Base-by-base conservation (phyloP, 2,329 filamentous ascomycete genomes). In the Apiospora saccharicola region DNA sequence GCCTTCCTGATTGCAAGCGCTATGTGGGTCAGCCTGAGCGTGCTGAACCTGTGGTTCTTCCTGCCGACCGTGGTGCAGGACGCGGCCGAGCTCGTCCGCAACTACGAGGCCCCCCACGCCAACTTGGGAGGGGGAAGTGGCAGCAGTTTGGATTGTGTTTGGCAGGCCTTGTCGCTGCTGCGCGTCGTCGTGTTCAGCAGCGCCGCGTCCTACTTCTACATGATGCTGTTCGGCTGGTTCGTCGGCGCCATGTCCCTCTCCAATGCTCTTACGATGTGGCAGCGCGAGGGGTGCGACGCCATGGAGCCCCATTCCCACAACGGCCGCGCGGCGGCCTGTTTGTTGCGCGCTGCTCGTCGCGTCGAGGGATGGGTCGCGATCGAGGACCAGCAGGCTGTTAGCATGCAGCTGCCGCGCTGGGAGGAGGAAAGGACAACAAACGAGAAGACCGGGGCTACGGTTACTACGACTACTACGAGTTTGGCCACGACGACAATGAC, bases 21-120 rank as follows among this genome's bases (percentile, higher is more conserved):
- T n/a, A 76, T 78, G 43, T 76, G 75, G 72, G 46, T 77, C 16
- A 70, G 75, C 53, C 67, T 78, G 61, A 70, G 72, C 3, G 37
- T 76, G 24, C 76, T 78, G 70, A 76, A 78, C 64, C 44, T 73
- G 14, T 77, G 75, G 73, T 77, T 77, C 69, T 71, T 78, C 51
- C 43, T 77, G 47, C 77, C 77, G 12, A 70, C 76, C 16, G 72
- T 78, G 26, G 34, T 73, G n/a, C 67, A 51, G 2, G 76, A 77
- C 43, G 72, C 73, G 24, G 51, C 75, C 19, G 53, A 72, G 13
- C 22, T 75, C 44, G 61, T 70, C 14, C 46, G 24, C 22, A 70
- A 34, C 7, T 44, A 49, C 26, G 19, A 68, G 37, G 5, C 30
- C 3, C 16, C n/a, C 47, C 10, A n/a, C 53, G 43, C 72, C 71